Percentiles rank a stretch among this genome's conserved stretches.
Evolutionary conservation across 1,284 basidiomycete species (phyloP).

Genomic region (Moesziomyces aphidis): DNA sequence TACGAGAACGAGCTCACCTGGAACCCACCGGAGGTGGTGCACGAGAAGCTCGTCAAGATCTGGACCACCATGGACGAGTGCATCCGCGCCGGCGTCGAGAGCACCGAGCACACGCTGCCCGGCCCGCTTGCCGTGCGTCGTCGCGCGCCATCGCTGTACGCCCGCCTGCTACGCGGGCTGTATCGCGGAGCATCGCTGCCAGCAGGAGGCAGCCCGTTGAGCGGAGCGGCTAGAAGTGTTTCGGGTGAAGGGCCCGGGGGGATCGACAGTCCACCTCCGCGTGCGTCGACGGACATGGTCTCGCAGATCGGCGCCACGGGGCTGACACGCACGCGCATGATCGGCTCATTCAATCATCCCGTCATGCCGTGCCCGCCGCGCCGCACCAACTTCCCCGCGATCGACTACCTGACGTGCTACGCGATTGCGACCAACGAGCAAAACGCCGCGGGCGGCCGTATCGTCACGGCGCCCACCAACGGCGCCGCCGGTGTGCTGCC

Average conservation of each 20-base stretch:
- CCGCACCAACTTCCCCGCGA: constrained; percentile 86
- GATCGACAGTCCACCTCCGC: constrained; percentile 10
- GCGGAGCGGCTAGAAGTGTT: constrained; percentile 3
- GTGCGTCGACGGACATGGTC: constrained; percentile 8
- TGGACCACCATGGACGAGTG: constrained; percentile 95
- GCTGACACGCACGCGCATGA: constrained; percentile 69
- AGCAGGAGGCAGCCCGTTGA: background rate
- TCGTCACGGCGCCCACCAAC: constrained; percentile 93
- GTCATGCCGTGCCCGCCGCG: constrained; percentile 73
- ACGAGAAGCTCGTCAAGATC: constrained; percentile 70
- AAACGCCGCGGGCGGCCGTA: constrained; percentile 89
- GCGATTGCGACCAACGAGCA: constrained; percentile 73
- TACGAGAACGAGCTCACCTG: constrained; percentile 86
- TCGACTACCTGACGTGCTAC: constrained; percentile 82
- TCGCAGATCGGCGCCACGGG: background rate
- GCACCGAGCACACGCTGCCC: constrained; percentile 81
- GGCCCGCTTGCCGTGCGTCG: constrained; percentile 74
- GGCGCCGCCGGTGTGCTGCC: constrained; percentile 84
- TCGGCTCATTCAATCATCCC: constrained; percentile 84
- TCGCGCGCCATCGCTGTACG: constrained; percentile 70
- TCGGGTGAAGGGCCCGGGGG: constrained; percentile 12
- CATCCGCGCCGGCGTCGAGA: constrained; percentile 86
- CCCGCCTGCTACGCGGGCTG: constrained; percentile 85
- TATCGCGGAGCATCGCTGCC: constrained; percentile 53
- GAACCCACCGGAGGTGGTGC: constrained; percentile 58